phyloP scores from a whole-genome alignment of 1,284 basidiomycete genomes.

The Moniliella sp. region DNA sequence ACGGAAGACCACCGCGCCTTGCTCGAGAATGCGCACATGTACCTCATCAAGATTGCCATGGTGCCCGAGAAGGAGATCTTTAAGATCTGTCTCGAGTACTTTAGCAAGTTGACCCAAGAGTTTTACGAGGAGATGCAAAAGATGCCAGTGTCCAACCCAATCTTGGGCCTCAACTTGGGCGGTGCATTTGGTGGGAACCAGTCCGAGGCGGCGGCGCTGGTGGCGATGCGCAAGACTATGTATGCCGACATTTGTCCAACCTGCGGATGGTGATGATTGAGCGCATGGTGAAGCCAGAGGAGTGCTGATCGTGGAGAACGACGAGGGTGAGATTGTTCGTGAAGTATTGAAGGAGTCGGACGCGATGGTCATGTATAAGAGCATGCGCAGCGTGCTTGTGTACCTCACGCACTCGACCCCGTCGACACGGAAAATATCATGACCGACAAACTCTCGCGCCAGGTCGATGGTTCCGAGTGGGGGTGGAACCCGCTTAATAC shows the following conservation, averaged over 20 bases:
- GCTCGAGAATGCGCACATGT: constrained; percentile 57
- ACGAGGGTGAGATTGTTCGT: constrained; percentile 95
- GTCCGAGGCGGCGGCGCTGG: constrained; percentile 36
- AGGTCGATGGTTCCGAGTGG: constrained; percentile 94
- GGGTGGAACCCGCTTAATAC: constrained; percentile 99
- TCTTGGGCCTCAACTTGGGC: constrained; percentile 62
- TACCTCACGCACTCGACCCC: constrained; percentile 95
- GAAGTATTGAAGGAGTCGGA: constrained; percentile 99
- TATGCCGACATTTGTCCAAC: constrained; percentile 74
- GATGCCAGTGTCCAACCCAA: constrained; percentile 65
- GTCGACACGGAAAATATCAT: constrained; percentile 79
- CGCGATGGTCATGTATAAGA: constrained; percentile 95
- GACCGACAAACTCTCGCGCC: constrained; percentile 72
- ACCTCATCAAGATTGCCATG: constrained; percentile 91
- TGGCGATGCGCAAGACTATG: constrained; percentile 83
- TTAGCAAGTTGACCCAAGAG: constrained; percentile 91
- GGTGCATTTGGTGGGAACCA: constrained; percentile 34
- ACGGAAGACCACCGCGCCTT: constrained; percentile 76
- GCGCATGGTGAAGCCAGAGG: constrained; percentile 98
- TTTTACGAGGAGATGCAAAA: constrained; percentile 94
- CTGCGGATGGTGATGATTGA: constrained; percentile 88
- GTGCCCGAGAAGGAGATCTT: constrained; percentile 97
- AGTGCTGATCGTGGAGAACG: constrained; percentile 97
- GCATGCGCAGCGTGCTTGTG: constrained; percentile 77
- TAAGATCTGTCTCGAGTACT: constrained; percentile 97